phyloP scores from a whole-genome alignment of 306 rosid genomes.

The Arachis hypogaea region DNA sequence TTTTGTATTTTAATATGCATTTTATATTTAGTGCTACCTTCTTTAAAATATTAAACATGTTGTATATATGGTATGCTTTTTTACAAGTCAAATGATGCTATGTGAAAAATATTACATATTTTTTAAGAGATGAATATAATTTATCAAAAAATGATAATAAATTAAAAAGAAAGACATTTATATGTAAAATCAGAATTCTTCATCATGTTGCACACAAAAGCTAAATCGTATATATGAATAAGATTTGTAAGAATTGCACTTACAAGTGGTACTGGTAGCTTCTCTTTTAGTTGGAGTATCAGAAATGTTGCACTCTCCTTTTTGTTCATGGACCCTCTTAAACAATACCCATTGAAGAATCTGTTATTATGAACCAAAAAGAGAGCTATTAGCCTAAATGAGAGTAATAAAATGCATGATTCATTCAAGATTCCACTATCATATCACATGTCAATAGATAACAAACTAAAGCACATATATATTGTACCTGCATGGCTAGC shows the following conservation, averaged over 20 bases:
- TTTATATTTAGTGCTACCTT: too few relatives aligned
- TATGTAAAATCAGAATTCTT: too few relatives aligned
- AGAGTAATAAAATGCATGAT: neutral
- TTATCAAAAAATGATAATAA: too few relatives aligned
- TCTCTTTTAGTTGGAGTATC: slow-evolving; percentile 42
- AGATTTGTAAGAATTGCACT: slow-evolving; percentile 25
- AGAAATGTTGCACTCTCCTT: slow-evolving; percentile 32
- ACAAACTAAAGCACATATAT: neutral
- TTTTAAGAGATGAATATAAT: too few relatives aligned
- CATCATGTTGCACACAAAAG: neutral
- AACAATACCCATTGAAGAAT: slow-evolving; percentile 57
- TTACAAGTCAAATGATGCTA: too few relatives aligned
- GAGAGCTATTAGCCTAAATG: slow-evolving; percentile 17
- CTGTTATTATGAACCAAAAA: slow-evolving; percentile 38
- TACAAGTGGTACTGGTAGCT: slow-evolving; percentile 37
- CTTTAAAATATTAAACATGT: too few relatives aligned
- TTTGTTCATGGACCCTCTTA: slow-evolving; percentile 42
- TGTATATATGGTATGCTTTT: too few relatives aligned
- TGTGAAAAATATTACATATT: too few relatives aligned
- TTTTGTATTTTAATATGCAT: too few relatives aligned
- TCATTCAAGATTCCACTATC: neutral
- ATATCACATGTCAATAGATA: neutral
- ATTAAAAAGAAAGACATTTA: too few relatives aligned
- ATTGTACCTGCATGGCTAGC: slow-evolving; percentile 40
- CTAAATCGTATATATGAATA: neutral